Evolutionary conservation across 768 basidiomycete genomes (phyloP), one percentile per base, ranked within the genome.

Genomic region (Boletus pseudo-olivaceus): DNA sequence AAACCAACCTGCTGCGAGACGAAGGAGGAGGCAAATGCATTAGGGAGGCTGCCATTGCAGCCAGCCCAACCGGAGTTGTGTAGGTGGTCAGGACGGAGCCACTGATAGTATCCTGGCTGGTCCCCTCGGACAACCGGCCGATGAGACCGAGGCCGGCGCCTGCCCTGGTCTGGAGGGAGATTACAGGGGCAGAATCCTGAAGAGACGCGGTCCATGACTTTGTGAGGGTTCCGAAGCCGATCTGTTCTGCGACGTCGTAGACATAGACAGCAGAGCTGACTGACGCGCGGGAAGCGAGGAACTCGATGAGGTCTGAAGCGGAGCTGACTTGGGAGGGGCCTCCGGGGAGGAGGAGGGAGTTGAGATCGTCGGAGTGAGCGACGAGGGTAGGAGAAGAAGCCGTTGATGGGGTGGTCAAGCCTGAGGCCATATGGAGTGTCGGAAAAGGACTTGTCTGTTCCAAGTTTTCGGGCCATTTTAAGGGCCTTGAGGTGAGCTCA

Each of bases 111-210:
- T 90, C 85, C 60, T 78, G 78, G 68, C 87, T 90, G 15, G 90
- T 83, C 35, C 89, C 87, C 63, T 90, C 86, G 7, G 87, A 90
- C 47, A 93, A 74, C 47, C 91, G 76, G 34, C 94, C 90, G 51
- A 90, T 79, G 59, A 95, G 76, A 62, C 81, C 80, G 54, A 93
- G 71, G 9, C 93, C 93, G 17, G 93, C 92, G 44, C 93, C 93
- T 6, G 86, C 79, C 54, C 93, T 78, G 23, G 90, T 92, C 74
- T 96, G 92, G 58, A 92, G 75, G 48, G 82, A 74, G 40, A 88
- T 77, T 6, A 89, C 82, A 17, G 81, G 74, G 0, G 83, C 79
- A 1, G 80, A 73, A 17, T 72, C 67, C 33, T 68, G 58, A 35
- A 65, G 66, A 4, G 76, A 64, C 17, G 76, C 68, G 3, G 80